phyloP scores from a whole-genome alignment of 2,329 filamentous ascomycete species.

The Xylaria hypoxylon region DNA sequence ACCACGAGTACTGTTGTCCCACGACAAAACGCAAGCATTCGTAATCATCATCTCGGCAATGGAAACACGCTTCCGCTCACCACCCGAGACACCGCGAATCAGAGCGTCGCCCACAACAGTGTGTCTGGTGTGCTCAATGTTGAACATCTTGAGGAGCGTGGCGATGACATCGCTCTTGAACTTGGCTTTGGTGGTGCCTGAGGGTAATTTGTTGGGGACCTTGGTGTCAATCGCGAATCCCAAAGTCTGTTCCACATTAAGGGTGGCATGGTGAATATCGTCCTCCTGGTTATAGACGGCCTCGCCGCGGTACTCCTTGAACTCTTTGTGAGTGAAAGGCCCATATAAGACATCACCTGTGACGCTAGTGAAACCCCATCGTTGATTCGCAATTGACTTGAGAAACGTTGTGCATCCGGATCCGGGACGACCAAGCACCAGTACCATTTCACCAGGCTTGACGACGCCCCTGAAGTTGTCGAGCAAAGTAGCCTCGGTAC shows the following conservation, averaged over 20 bases:
- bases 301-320: constrained; percentile 82
- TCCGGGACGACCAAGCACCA: constrained; percentile 83
- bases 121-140: constrained; percentile 87
- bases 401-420: constrained; percentile 78
- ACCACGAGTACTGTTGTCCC: constrained; percentile 80
- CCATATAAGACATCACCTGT: constrained; percentile 81
- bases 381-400: constrained; percentile 75
- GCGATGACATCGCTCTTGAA: constrained; percentile 83
- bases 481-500: constrained; percentile 78
- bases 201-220: constrained; percentile 82
- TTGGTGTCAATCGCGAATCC: constrained; percentile 88
- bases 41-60: constrained; percentile 88
- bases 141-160: constrained; percentile 89
- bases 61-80: constrained; percentile 82
- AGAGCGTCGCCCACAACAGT: constrained; percentile 88
- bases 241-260: constrained; percentile 89
- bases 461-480: constrained; percentile 77
- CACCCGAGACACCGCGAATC: constrained; percentile 82
- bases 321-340: constrained; percentile 76
- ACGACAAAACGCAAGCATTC: constrained; percentile 76
- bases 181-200: constrained; percentile 75
- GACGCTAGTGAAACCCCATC: constrained; percentile 65
- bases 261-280: constrained; percentile 84
- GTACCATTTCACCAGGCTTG: constrained; percentile 87
- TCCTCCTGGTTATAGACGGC: constrained; percentile 89